These are phyloP conservation scores for Coemansia sp. DNA, from an alignment of 192 early-diverging fungal species.

Conservation along the genomic window DNA sequence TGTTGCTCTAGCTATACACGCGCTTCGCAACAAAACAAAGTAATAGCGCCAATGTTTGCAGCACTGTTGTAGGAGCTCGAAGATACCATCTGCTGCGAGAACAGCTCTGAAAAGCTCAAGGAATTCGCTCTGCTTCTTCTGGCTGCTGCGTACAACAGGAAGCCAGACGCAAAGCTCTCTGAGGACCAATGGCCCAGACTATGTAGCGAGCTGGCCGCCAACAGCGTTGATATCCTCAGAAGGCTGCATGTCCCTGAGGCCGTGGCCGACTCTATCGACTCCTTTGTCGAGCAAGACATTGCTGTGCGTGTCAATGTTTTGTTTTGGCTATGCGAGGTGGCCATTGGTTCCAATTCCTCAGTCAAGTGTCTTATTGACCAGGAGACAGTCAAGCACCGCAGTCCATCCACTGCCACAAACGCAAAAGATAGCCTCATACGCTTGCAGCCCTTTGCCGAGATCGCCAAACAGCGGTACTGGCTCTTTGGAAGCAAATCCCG, in stretches of 20 bases:
- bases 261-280: conserved; percentile 44
- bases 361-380: conserved; percentile 38
- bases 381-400: conserved; percentile 29
- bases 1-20: too few species aligned
- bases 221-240: conserved; percentile 30
- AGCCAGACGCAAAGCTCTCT: conserved; percentile 11
- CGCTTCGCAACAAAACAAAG: neutral
- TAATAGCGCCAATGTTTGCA: neutral
- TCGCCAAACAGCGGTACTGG: conserved; percentile 54
- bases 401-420: conserved; percentile 10
- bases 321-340: conserved; percentile 44
- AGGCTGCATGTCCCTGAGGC: conserved; percentile 42
- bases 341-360: conserved; percentile 35
- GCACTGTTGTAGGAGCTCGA: conserved; percentile 33
- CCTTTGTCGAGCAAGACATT: conserved; percentile 22
- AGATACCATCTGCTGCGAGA: conserved; percentile 21
- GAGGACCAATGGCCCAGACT: conserved; percentile 42
- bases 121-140: conserved; percentile 34
- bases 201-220: conserved; percentile 36
- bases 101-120: conserved; percentile 16
- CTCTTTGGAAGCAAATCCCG: conserved; percentile 49
- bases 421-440: conserved; percentile 12
- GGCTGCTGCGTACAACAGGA: conserved; percentile 23
- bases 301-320: conserved; percentile 47
- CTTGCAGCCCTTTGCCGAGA: conserved; percentile 42